Percentiles rank a stretch among this genome's conserved stretches.
phyloP scores from a whole-genome alignment of 2,329 filamentous ascomycete species.

The Calcarisporium arbuscula region DNA sequence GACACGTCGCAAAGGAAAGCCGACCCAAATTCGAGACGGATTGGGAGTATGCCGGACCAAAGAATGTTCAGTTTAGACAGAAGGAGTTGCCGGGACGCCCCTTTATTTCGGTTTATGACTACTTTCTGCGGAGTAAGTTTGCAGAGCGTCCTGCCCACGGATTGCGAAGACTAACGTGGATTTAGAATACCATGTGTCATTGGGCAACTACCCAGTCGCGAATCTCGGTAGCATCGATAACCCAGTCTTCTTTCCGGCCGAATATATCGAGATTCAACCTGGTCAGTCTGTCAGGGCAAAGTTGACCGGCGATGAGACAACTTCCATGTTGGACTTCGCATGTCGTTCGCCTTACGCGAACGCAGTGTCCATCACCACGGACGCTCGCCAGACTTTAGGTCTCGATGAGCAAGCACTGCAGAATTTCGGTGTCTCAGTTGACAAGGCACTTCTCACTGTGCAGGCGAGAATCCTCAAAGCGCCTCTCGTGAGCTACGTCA shows the following conservation, averaged over 20 bases:
- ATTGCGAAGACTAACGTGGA: conserved; percentile 1
- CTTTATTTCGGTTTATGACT: conserved; percentile 35
- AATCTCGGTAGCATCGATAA: conserved; percentile 55
- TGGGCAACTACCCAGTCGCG: conserved; percentile 49
- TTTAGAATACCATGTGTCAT: conserved; percentile 27
- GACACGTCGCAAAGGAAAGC: conserved; percentile 10
- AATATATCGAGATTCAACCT: conserved; percentile 56
- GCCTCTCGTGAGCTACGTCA: conserved; percentile 55
- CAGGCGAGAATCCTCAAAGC: conserved; percentile 59
- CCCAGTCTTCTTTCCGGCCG: conserved; percentile 60
- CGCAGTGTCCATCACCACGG: conserved; percentile 55
- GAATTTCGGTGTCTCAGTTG: conserved; percentile 58
- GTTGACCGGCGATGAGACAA: conserved; percentile 54
- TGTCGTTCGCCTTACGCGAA: conserved; percentile 62
- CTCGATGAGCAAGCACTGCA: conserved; percentile 43
- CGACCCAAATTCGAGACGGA: conserved; percentile 15
- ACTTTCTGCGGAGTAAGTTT: conserved; percentile 36
- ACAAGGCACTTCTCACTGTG: conserved; percentile 61
- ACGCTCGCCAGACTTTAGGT: conserved; percentile 51
- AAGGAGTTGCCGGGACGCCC: conserved; percentile 16
- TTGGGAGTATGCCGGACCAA: conserved; percentile 25
- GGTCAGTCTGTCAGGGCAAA: conserved; percentile 59
- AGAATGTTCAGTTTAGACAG: conserved; percentile 25
- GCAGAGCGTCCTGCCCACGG: not conserved
- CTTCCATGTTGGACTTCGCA: conserved; percentile 65